Conservation (phyloP, 768 basidiomycete species). For the Leccinellum rugosiceps region DNA sequence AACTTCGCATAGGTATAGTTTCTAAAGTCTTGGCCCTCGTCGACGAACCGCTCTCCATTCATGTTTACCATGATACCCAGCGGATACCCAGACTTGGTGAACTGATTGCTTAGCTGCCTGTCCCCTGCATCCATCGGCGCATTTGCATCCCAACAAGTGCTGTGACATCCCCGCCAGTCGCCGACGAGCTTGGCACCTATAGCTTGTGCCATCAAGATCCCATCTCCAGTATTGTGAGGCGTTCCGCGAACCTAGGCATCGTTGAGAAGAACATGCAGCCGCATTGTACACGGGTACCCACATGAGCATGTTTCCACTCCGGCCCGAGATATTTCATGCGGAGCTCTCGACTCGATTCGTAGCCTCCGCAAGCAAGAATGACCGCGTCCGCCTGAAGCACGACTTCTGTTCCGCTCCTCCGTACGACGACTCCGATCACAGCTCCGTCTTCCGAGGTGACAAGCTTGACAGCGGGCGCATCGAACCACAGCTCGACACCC, state of each 20-base stretch:
- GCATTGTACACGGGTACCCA: slow-evolving; percentile 19
- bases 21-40: slow-evolving; percentile 69
- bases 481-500: slow-evolving; percentile 57
- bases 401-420: slow-evolving; percentile 35
- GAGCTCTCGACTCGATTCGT: slow-evolving; percentile 53
- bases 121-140: slow-evolving; percentile 49
- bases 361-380: slow-evolving; percentile 65
- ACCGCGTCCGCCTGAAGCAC: slow-evolving; percentile 43
- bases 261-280: not conserved
- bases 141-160: slow-evolving; percentile 69
- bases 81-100: slow-evolving; percentile 72
- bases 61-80: slow-evolving; percentile 67
- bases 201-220: slow-evolving; percentile 48
- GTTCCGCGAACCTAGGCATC: slow-evolving; percentile 58
- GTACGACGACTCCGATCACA: slow-evolving; percentile 47
- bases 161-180: slow-evolving; percentile 72
- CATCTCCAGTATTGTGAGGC: slow-evolving; percentile 69
- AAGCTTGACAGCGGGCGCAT: slow-evolving; percentile 43
- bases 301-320: slow-evolving; percentile 57
- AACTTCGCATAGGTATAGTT: slow-evolving; percentile 75
- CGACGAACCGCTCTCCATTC: slow-evolving; percentile 58
- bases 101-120: slow-evolving; percentile 62
- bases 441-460: slow-evolving; percentile 32
- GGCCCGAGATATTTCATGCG: slow-evolving; percentile 54
- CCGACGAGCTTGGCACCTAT: slow-evolving; percentile 55